Percentiles rank a stretch among this genome's conserved stretches.
Conservation (phyloP, 345 rosid genomes). For the Salix brachista region DNA sequence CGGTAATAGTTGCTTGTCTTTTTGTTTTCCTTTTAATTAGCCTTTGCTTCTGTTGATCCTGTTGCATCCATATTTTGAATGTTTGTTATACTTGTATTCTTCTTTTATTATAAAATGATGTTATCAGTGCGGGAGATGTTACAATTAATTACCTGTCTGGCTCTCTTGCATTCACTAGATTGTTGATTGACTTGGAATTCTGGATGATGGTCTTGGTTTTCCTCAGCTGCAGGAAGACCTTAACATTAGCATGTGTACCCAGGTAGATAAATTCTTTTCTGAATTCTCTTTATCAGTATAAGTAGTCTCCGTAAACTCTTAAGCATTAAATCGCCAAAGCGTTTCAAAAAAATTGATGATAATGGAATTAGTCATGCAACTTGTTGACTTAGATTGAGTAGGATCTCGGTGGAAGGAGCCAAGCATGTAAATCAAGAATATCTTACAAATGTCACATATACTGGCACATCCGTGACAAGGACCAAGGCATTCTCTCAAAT, state of each 20-base stretch:
- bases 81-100: slow-evolving; percentile 6
- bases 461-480: no score
- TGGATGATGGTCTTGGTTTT: slow-evolving; percentile 37
- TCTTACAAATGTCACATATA: no score
- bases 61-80: slow-evolving; percentile 26
- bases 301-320: no score
- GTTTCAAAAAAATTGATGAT: no score
- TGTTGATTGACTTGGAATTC: slow-evolving; percentile 31
- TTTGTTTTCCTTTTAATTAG: slow-evolving; percentile 45
- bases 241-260: background rate
- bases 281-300: background rate
- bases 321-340: no score
- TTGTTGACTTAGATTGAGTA: no score
- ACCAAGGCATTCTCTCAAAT: no score
- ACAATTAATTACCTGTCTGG: slow-evolving; percentile 35
- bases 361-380: no score
- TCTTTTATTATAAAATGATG: background rate
- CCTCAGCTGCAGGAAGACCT: slow-evolving; percentile 34
- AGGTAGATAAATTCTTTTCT: background rate
- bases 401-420: no score
- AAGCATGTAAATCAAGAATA: no score
- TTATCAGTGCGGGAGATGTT: background rate
- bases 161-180: slow-evolving; percentile 34
- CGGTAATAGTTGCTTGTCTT: slow-evolving; percentile 32
- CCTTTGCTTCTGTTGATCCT: slow-evolving; percentile 41